Base-by-base conservation (phyloP, 2,329 filamentous ascomycete genomes). In the Xylaria sp. region DNA sequence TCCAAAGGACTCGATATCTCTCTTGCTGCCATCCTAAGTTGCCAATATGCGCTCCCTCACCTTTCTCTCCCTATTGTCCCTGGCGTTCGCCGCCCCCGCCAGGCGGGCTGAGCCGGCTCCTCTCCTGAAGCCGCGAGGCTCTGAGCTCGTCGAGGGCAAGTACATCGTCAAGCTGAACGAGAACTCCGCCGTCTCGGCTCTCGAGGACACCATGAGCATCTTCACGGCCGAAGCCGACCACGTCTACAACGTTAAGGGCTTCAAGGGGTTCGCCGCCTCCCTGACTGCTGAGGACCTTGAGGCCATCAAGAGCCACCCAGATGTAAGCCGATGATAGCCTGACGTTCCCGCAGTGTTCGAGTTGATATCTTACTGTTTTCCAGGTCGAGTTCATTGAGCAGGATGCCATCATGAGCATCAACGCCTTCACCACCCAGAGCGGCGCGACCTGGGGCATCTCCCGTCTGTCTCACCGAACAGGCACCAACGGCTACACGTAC, bases 101-200 rank as follows among this genome's bases (percentile, higher is more conserved):
- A 68, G 64, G 60, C 63, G 68, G 43, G 55, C 66, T 39, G 55
- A 60, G 49, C 68, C 68, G 16, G 68, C 67, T 24, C 68, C 68
- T 38, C 52, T 70, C 16, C 53, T 69, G 44, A 62, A 63, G 56
- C 67, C 68, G 8, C 63, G 64, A 39, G 59, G 50, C 48, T 61
- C 60, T 39, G 57, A 64, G 34, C 56, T 72, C 37, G 57, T 74
- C 39, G 62, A 72, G 44, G 70, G 69, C 58, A 76, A 72, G 59
- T 79, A 78, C 63, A 79, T 79, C 52, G 65, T 79, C 64, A 79
- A 76, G 29, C 59, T 79, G 18, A 76, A 77, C 63, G 65, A 71
- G 7, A 67, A 69, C 26, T 60, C 72, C 39, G 59, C 59, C 13
- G 54, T 65, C 16, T 56, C 63, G 1, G 62, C 69, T n/a, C 57